These are phyloP conservation scores for Mimosa pudica DNA, from an alignment of 306 rosid species.

Conservation along the genomic window DNA sequence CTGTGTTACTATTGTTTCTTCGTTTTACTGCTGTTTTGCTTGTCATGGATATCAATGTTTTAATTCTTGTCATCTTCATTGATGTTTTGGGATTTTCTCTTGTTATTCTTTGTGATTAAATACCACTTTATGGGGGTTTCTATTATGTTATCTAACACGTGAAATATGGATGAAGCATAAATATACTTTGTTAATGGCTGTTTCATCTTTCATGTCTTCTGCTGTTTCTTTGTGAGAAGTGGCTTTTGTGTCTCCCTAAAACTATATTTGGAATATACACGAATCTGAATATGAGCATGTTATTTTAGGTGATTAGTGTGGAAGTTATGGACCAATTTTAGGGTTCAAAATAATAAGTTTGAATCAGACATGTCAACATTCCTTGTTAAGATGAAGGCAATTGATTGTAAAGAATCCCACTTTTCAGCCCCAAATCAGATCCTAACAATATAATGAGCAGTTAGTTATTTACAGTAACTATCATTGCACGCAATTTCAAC, in stretches of 20 bases:
- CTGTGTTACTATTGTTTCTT: neutral
- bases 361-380: neutral
- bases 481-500: neutral
- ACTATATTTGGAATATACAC: neutral
- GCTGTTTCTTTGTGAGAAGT: constrained; percentile 11
- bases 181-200: neutral
- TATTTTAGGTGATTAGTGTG: neutral
- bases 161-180: neutral
- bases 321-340: neutral
- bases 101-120: neutral
- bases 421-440: neutral
- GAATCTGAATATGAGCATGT: neutral
- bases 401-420: neutral
- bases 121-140: neutral
- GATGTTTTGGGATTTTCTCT: neutral
- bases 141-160: neutral
- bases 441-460: neutral
- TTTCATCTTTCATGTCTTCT: neutral
- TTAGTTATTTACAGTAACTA: too few relatives aligned
- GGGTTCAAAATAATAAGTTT: neutral
- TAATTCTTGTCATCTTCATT: neutral
- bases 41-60: neutral
- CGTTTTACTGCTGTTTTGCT: neutral
- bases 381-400: neutral
- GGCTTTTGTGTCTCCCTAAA: constrained; percentile 4